Evolutionary conservation across 2,329 filamentous ascomycete species (phyloP), one percentile per base, ranked within the genome.

Genomic region (Neocucurbitaria cava): DNA sequence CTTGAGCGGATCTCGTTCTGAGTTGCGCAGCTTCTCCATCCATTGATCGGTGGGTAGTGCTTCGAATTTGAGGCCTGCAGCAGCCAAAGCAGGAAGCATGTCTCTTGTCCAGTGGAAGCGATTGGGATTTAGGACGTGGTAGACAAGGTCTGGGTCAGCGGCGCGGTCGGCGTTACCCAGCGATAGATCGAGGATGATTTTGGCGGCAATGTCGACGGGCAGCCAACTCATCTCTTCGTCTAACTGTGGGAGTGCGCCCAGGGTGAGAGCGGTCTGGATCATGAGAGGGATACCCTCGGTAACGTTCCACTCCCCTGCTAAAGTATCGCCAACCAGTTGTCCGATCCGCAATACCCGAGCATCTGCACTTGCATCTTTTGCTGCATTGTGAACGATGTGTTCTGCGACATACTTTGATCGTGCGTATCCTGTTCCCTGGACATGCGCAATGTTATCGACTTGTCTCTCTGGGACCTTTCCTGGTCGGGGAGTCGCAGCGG

Each of bases 21-120:
- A 61, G n/a, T 43, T 50, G 13, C 64, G 61, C 15, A 72, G 49
- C 31, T 56, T 49, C 18, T 65, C 56, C 64, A 72, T 64, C 69
- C 69, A 72, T 45, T 67, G 52, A 3, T 56, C 59, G 1, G 61
- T 62, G 1, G 59, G 58, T 4, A 72, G 26, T 2, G 49, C 49
- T 23, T 70, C 66, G 24, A 72, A 72, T 9, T 38, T 2, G 1
- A 71, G 39, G 79, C 82, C 82, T 0, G 79, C 76, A 0, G 66
- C 64, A 10, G 65, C 63, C 3, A 87, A 70, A 1, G 78, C 77
- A 1, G 83, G 83, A 0, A 87, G 76, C 15, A 87, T 72, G 44
- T 85, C 81, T 0, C 72, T 56, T 0, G 82, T 83, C 83, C 83
- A 87, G 48, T 81, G 75, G 61, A 85, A 81, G 5, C 73, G 70